These are phyloP conservation scores for Colletotrichum tropicicola DNA, from an alignment of 2,329 filamentous ascomycete species.

Conservation along the genomic window DNA sequence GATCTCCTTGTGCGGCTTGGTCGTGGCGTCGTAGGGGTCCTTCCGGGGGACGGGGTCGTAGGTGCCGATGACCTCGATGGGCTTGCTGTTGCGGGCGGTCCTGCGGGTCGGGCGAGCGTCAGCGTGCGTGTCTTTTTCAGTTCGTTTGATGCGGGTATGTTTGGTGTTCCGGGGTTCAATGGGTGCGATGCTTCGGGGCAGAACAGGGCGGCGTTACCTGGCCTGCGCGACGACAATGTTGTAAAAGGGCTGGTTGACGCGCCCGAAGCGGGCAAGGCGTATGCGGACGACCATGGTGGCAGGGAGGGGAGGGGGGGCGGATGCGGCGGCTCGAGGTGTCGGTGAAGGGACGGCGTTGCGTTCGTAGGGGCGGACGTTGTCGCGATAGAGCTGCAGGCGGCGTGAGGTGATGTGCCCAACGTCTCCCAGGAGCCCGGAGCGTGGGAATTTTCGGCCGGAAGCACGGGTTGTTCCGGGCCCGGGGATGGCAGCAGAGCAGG, in stretches of 20 bases:
- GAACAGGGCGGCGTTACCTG: constrained; percentile 62
- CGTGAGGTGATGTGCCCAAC: background rate
- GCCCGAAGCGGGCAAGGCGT: constrained; percentile 92
- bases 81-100: constrained; percentile 85
- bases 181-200: no score
- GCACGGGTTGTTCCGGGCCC: constrained; percentile 46
- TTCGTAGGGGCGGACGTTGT: background rate
- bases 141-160: no score
- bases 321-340: background rate
- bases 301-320: background rate
- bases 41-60: constrained; percentile 75
- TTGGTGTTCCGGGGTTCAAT: no score
- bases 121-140: no score
- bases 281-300: constrained; percentile 88
- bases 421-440: background rate
- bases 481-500: constrained; percentile 39
- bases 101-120: constrained; percentile 51
- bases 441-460: constrained; percentile 25
- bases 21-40: constrained; percentile 67
- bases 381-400: background rate
- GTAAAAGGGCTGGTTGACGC: constrained; percentile 89
- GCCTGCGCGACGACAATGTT: constrained; percentile 97
- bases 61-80: constrained; percentile 90
- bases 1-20: constrained; percentile 88
- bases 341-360: background rate